A percentile compares a stretch with the other conserved stretches of the same genome.
Evolutionary conservation across 139 green algal species (phyloP).

Genomic region (Deuterostichococcus epilithicus): DNA sequence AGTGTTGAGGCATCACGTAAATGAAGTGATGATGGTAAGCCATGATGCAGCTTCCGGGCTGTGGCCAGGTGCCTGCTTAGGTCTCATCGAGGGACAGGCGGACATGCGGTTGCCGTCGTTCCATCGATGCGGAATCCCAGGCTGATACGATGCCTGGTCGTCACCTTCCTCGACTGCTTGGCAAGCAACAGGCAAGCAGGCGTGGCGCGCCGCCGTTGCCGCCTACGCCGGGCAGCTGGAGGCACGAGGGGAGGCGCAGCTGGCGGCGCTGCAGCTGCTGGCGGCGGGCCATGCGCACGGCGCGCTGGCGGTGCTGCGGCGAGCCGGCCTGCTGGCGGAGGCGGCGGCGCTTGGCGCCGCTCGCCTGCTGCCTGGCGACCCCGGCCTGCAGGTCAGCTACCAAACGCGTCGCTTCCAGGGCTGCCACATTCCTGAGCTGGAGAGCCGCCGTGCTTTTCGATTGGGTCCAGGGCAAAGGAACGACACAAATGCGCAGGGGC

Average conservation of each 20-base stretch:
- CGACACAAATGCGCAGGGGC: not conserved
- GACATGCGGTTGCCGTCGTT: too few species aligned
- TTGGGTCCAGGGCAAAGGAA: not conserved
- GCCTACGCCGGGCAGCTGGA: conserved; percentile 8
- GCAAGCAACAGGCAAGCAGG: not conserved
- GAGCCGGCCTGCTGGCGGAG: not conserved
- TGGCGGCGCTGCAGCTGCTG: conserved; percentile 1
- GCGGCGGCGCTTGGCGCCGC: not conserved
- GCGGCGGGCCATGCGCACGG: not conserved
- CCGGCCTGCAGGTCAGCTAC: not conserved
- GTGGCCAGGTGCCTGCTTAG: too few species aligned
- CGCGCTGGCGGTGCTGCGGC: conserved; percentile 1
- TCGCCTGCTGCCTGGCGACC: conserved; percentile 1
- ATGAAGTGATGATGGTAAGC: too few species aligned
- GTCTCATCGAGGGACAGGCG: too few species aligned
- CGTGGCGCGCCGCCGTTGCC: not conserved
- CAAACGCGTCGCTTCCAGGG: not conserved
- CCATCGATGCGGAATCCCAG: too few species aligned
- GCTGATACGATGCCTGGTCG: too few species aligned
- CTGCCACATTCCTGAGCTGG: not conserved
- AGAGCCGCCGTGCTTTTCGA: not conserved
- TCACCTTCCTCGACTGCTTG: too few species aligned
- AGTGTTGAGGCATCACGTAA: too few species aligned
- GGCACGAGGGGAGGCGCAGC: not conserved
- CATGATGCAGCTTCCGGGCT: too few species aligned